Evolutionary conservation across 1,284 basidiomycete species (phyloP).

Genomic region (Austroboletus olivaceoglutinosus): DNA sequence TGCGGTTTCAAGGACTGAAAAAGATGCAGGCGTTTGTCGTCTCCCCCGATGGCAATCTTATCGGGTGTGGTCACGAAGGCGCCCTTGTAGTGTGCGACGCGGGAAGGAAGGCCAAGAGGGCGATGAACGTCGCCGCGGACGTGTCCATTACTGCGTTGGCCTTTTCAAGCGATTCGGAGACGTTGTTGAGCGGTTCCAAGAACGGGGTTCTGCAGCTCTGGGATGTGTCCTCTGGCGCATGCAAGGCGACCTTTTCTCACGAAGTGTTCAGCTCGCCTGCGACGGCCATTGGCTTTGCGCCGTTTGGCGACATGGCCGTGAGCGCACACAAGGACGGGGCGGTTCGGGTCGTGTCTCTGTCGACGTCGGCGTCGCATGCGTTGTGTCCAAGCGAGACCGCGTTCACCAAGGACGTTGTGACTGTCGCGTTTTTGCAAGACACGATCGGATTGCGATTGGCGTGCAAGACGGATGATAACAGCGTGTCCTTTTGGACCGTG

Average conservation of each 20-base stretch:
- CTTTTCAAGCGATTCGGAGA: constrained; percentile 9
- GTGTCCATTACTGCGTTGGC: constrained; percentile 5
- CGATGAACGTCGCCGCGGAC: not conserved
- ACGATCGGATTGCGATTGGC: not conserved
- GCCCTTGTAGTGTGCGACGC: constrained; percentile 13
- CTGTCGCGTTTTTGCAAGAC: constrained; percentile 5
- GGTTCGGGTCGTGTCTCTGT: constrained; percentile 2
- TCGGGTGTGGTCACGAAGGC: constrained; percentile 19
- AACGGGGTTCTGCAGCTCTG: constrained; percentile 5
- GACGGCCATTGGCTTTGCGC: constrained; percentile 3
- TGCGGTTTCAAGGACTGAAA: constrained; percentile 7
- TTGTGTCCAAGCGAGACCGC: constrained; percentile 1
- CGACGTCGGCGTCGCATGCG: constrained; percentile 1
- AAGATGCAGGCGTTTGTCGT: constrained; percentile 9
- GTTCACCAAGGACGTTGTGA: not conserved
- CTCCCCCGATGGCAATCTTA: constrained; percentile 2
- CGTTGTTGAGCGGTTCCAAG: constrained; percentile 9
- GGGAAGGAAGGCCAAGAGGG: constrained; percentile 1
- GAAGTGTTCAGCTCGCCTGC: not conserved
- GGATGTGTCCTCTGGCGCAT: constrained; percentile 6
- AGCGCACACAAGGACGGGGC: constrained; percentile 6
- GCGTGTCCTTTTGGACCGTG: constrained; percentile 7
- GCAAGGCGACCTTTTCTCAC: constrained; percentile 1
- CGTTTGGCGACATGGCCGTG: constrained; percentile 3
- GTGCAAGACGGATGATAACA: constrained; percentile 4